Evolutionary conservation across 179 eudicot species (phyloP).

Genomic region (Silene noctiflora): DNA sequence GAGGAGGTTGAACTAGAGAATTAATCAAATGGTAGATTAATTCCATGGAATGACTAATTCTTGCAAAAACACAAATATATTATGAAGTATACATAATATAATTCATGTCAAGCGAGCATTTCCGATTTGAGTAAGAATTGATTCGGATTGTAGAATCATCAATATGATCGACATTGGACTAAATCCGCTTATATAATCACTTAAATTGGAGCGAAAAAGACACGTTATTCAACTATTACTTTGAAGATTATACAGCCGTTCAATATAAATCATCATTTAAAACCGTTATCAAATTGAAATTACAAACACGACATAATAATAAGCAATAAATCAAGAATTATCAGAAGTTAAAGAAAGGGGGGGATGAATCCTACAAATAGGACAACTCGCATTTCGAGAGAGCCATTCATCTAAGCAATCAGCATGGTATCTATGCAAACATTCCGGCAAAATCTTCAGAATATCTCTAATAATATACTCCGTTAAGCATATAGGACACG

Average conservation of each 20-base stretch:
- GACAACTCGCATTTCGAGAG: background rate
- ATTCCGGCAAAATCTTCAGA: constrained; percentile 9
- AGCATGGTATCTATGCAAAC: constrained; percentile 22
- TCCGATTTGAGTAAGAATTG: background rate
- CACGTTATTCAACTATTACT: too few relatives aligned
- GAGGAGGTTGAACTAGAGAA: background rate
- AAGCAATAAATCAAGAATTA: background rate
- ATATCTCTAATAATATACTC: constrained; percentile 10
- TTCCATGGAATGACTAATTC: background rate
- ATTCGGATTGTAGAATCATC: background rate
- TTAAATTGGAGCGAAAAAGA: too few relatives aligned
- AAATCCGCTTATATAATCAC: too few relatives aligned
- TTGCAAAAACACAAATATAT: background rate
- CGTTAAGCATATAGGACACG: constrained; percentile 17
- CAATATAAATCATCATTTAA: too few relatives aligned
- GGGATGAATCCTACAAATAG: constrained; percentile 13
- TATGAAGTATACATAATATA: background rate
- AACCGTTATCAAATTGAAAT: too few relatives aligned
- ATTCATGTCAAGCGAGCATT: background rate
- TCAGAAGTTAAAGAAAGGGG: background rate
- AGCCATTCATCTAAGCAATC: constrained; percentile 22
- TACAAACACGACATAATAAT: background rate
- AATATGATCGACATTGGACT: too few relatives aligned
- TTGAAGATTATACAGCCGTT: too few relatives aligned
- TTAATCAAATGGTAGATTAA: background rate